Conservation (phyloP, 768 basidiomycete genomes). For the Rhodosporidiobolus odoratus region DNA sequence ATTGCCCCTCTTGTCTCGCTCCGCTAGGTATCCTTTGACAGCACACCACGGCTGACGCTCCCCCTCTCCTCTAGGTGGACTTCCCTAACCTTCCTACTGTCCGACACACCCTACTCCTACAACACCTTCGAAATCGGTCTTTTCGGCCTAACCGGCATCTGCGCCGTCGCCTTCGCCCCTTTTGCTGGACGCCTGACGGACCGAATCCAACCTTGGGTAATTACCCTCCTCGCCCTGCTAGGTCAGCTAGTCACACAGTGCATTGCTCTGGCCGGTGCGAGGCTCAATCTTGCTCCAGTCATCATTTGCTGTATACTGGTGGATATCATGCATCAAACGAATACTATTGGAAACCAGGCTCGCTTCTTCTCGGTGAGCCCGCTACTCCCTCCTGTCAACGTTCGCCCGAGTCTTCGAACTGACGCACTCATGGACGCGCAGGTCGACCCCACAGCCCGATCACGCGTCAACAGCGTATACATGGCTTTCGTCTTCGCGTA, state of each 20-base stretch:
- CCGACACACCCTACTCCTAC: conserved; percentile 49
- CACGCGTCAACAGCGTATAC: conserved; percentile 70
- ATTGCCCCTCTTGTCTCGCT: not conserved
- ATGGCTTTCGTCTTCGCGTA: conserved; percentile 46
- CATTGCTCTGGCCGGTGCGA: conserved; percentile 65
- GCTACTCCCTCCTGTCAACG: not conserved
- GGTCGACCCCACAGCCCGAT: conserved; percentile 53
- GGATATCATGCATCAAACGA: conserved; percentile 18
- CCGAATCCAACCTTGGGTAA: conserved; percentile 66
- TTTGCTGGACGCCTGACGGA: conserved; percentile 44
- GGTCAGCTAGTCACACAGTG: conserved; percentile 55
- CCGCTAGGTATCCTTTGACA: not conserved
- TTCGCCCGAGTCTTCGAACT: not conserved
- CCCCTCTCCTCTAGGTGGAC: conserved; percentile 48
- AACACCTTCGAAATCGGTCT: conserved; percentile 47
- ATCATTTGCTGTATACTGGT: conserved; percentile 58
- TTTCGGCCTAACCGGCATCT: conserved; percentile 46
- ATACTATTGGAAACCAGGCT: conserved; percentile 36
- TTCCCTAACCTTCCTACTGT: conserved; percentile 53
- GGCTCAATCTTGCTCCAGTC: conserved; percentile 64
- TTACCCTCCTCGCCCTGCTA: conserved; percentile 55
- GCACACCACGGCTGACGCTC: not conserved
- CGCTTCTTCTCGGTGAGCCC: conserved; percentile 5
- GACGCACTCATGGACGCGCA: not conserved
- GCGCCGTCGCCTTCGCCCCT: conserved; percentile 45